Base-by-base conservation (phyloP, 768 basidiomycete species). In the Botryobasidium botryosum region DNA sequence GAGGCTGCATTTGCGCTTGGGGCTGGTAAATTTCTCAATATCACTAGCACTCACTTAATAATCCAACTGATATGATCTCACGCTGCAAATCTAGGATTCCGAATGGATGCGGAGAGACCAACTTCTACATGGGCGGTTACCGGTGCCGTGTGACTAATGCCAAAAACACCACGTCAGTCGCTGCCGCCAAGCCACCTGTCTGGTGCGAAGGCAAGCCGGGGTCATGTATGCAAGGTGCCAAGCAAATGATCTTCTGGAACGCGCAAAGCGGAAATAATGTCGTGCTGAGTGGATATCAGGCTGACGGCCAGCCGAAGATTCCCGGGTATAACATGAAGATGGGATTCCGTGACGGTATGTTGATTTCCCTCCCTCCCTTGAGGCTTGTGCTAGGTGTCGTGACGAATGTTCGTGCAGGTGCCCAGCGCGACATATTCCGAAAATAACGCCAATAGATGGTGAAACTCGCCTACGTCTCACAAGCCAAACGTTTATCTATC, bases 181-280 rank as follows among this genome's bases (percentile, higher is more conserved):
- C 43, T 5, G 23, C 46, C n/a, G 39, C 48, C 10, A 36, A 46
- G 13, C 26, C 48, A 7, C 45, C 48, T 10, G 39, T 41, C 26
- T 50, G 44, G 45, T 50, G 48, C 25, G 48, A 50, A 33, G 48
- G 27, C 25, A 32, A 45, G 8, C 27, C 33, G 5, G 33, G 24
- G 17, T 13, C 17, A 21, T 50, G 48, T 29, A 26, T 46, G 28
- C 15, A n/a, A 6, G 48, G 48, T 7, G 17, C 48, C 13, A 50
- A 50, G 48, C 48, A 50, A 31, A 38, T 41, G 35, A 39, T 50
- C 24, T 28, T 40, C 39, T 49, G 47, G 38, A 49, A 50, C 31
- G 45, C 46, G 32, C 8, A 15, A n/a, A 45, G 46, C 6, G 48
- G 46, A n/a, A 50, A 46, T 21, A 50, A 50, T 36, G 21, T 50